Conservation (phyloP, 1,284 basidiomycete species). For the Neotropicomus parvogracilis region DNA sequence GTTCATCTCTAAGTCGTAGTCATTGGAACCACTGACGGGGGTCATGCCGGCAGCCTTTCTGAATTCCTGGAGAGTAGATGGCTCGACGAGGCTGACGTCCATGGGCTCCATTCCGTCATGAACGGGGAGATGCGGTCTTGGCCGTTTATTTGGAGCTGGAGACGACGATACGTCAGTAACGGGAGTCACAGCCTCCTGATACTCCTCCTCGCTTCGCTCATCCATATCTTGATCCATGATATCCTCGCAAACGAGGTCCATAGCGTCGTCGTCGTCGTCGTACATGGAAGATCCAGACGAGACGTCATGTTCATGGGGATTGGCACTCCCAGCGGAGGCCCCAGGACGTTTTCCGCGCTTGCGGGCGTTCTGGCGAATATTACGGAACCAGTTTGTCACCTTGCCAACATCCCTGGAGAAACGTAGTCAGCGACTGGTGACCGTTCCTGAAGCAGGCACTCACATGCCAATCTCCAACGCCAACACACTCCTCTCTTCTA, state of each 20-base stretch:
- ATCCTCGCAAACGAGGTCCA: slow-evolving; percentile 39
- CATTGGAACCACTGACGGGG: slow-evolving; percentile 20
- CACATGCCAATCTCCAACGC: slow-evolving; percentile 72
- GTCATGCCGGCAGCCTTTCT: slow-evolving; percentile 27
- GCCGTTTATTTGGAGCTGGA: slow-evolving; percentile 36
- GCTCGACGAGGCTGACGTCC: slow-evolving; percentile 29
- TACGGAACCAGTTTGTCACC: slow-evolving; percentile 85
- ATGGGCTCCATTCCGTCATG: slow-evolving; percentile 26
- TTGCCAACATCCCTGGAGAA: slow-evolving; percentile 67
- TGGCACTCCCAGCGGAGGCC: slow-evolving; percentile 40
- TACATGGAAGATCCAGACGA: slow-evolving; percentile 51
- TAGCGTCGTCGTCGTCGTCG: slow-evolving; percentile 39
- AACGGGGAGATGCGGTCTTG: slow-evolving; percentile 24
- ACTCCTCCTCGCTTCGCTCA: slow-evolving; percentile 61
- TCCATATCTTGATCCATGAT: slow-evolving; percentile 42
- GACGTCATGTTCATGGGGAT: slow-evolving; percentile 44
- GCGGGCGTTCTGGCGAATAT: slow-evolving; percentile 68
- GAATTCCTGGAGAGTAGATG: slow-evolving; percentile 29
- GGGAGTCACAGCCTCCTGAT: slow-evolving; percentile 68
- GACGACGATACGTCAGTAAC: slow-evolving; percentile 56
- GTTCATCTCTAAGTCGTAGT: slow-evolving; percentile 28
- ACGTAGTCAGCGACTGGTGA: slow-evolving; percentile 12
- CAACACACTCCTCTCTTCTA: slow-evolving; percentile 69
- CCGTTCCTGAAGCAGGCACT: slow-evolving; percentile 23
- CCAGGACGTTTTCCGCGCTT: slow-evolving; percentile 53